Evolutionary conservation across 1,284 basidiomycete genomes (phyloP).

Genomic region (Boletellus dicymbophilus): DNA sequence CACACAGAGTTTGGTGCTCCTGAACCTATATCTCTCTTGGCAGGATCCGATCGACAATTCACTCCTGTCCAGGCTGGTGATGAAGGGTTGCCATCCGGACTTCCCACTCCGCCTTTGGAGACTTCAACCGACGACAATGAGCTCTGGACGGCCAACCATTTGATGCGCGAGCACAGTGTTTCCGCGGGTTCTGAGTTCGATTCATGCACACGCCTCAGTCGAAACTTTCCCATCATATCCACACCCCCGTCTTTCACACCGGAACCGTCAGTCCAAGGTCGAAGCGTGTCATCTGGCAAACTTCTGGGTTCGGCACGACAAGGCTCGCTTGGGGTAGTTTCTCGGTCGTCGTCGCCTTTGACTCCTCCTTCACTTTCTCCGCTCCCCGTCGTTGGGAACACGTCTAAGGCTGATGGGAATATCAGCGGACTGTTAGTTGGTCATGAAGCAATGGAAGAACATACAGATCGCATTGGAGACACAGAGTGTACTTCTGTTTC

Average conservation of each 20-base stretch:
- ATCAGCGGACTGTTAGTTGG: too few species aligned
- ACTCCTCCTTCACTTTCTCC: conserved; percentile 8
- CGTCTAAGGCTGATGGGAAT: not conserved
- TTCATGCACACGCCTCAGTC: not conserved
- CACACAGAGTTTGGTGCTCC: not conserved
- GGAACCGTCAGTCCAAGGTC: not conserved
- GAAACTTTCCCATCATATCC: not conserved
- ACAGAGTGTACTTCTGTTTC: not conserved
- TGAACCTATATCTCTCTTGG: not conserved
- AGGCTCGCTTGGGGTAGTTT: not conserved
- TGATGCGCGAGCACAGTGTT: not conserved
- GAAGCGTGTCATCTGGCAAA: too few species aligned
- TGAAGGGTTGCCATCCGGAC: not conserved
- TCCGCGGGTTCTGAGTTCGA: not conserved
- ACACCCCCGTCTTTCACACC: conserved; percentile 8
- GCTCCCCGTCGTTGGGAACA: not conserved
- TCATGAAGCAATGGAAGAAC: not conserved
- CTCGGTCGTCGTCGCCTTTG: not conserved
- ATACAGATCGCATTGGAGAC: not conserved
- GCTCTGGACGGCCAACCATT: not conserved
- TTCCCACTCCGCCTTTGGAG: conserved; percentile 10
- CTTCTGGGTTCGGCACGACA: not conserved
- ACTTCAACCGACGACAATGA: not conserved
- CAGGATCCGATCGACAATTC: not conserved
- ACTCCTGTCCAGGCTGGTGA: not conserved